Base-by-base conservation (phyloP, 129 eudicot genomes). In the Flaveria linearis region DNA sequence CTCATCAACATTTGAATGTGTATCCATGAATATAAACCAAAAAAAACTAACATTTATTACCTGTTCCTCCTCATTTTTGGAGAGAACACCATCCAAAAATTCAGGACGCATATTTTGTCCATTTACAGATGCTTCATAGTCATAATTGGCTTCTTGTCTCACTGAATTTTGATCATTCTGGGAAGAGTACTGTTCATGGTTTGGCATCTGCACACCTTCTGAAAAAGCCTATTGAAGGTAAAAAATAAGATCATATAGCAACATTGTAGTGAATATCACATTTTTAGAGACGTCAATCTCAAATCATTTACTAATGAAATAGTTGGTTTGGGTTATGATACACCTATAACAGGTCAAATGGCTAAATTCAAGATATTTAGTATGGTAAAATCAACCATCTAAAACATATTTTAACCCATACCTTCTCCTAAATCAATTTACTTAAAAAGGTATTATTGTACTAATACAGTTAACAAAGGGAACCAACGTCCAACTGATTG, bases 61-160 rank as follows among this genome's bases (percentile, higher is more conserved):
- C 91, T 84, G 90, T 76, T 80, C 89, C 56, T 73, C 88, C 82
- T 74, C 90, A 30, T 79, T 82, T 11, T 83, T 23, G n/a, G 90
- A 76, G 55, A 84, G 67, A 64, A 80, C 82, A 1, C 49, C 51
- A 76, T 81, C 81, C 72, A 83, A 46, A 85, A 82, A 84, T 13
- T 86, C 85, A 25, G 86, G 30, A 55, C 47, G 90, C 56, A 84
- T 20, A 62, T 78, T 68, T 72, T 85, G 90, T 26, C 94, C 97
- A 83, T 89, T 84, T 47, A 74, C 87, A 84, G 97, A 82, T 23
- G 83, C 75, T 76, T 89, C 92, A 84, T 87, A 86, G 57, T 78
- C 78, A 76, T 86, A 84, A 69, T 68, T 82, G 15, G 88, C 42
- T 20, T 85, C 91, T 47, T 85, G 61, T 79, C 88, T 85, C 64